phyloP scores from a whole-genome alignment of 176 grass and related monocot species.

The Lolium perenne region DNA sequence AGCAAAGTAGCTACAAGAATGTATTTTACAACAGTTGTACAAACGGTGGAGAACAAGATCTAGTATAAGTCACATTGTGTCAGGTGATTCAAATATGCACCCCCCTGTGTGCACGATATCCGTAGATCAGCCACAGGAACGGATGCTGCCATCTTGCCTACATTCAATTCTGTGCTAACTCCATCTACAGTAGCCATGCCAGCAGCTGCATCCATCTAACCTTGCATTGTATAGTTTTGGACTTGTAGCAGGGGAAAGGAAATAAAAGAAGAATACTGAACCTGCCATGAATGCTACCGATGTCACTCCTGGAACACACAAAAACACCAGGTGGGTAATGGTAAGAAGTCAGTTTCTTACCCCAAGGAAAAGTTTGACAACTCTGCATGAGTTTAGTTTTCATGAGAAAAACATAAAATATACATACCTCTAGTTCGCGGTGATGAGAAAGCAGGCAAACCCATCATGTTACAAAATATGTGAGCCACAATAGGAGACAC shows the following conservation, averaged over 20 bases:
- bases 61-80: background rate
- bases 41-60: background rate
- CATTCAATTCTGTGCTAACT: constrained; percentile 41
- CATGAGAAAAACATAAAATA: constrained; percentile 24
- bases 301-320: constrained; percentile 57
- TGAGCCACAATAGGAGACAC: constrained; percentile 80
- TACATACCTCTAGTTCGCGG: constrained; percentile 60
- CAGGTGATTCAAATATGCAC: background rate
- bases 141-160: background rate
- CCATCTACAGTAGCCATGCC: constrained; percentile 80
- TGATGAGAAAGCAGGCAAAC: constrained; percentile 66
- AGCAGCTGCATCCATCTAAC: constrained; percentile 71
- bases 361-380: background rate
- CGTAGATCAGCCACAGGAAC: background rate
- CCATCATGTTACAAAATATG: constrained; percentile 93
- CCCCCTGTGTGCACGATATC: background rate
- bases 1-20: background rate
- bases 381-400: background rate
- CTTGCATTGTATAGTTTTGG: constrained; percentile 63
- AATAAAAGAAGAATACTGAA: constrained; percentile 57
- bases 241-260: constrained; percentile 74
- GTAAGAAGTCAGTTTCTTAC: constrained; percentile 26
- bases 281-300: constrained; percentile 69
- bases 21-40: constrained; percentile 3
- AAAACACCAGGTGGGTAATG: constrained; percentile 7